Evolutionary conservation across 148 eudicot species (phyloP).

Genomic region (Rhododendron mucronatum): DNA sequence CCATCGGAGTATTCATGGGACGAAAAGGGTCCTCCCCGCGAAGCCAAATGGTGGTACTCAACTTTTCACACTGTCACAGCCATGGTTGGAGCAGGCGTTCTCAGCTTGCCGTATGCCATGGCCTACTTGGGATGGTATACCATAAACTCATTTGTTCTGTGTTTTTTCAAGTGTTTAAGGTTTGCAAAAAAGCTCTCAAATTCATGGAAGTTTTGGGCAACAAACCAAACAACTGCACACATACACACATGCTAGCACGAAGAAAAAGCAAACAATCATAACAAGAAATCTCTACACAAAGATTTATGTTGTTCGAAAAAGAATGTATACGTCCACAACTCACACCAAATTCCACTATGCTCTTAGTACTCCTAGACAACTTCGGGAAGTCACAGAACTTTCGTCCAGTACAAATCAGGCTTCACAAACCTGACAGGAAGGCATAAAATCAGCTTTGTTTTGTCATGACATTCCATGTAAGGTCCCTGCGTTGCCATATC

Average conservation of each 20-base stretch:
- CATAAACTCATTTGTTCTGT: background rate
- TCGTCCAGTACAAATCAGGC: background rate
- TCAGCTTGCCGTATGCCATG: constrained; percentile 89
- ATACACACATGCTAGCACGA: background rate
- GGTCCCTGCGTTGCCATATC: background rate
- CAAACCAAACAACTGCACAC: background rate
- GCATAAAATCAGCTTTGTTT: background rate
- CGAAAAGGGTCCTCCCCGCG: constrained; percentile 48
- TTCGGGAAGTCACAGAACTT: background rate
- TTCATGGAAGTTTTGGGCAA: background rate
- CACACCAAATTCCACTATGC: background rate
- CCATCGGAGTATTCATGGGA: constrained; percentile 24
- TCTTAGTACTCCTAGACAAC: background rate
- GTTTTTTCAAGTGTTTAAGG: background rate
- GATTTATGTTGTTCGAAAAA: background rate
- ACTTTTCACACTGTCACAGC: constrained; percentile 86
- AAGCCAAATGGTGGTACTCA: constrained; percentile 91
- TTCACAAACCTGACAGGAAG: background rate
- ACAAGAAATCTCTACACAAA: background rate
- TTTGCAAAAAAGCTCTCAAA: background rate
- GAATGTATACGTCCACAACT: background rate
- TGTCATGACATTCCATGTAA: background rate
- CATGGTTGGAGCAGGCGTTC: constrained; percentile 92
- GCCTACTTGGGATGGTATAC: constrained; percentile 79
- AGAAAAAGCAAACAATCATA: background rate